Conservation (phyloP, 129 eudicot species). For the Silybum marianum region DNA sequence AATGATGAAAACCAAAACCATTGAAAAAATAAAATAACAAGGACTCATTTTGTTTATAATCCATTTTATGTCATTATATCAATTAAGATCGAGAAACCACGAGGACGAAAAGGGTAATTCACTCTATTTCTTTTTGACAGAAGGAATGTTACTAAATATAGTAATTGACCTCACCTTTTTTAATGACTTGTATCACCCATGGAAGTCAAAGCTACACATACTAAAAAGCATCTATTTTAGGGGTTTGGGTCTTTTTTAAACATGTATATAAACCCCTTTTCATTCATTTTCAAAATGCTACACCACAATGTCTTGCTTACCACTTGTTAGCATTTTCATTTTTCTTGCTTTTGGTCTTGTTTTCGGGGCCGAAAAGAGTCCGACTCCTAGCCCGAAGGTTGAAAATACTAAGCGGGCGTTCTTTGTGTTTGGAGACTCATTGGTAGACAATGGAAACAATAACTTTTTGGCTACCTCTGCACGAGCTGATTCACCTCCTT, state of each 20-base stretch:
- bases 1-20: not conserved
- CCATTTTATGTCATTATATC: not conserved
- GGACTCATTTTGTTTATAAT: not conserved
- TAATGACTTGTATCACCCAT: slow-evolving; percentile 11
- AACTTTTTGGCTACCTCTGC: slow-evolving; percentile 35
- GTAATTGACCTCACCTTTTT: slow-evolving; percentile 26
- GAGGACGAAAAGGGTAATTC: not conserved
- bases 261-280: slow-evolving; percentile 14
- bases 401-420: slow-evolving; percentile 18
- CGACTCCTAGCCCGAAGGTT: not conserved
- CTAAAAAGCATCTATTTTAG: not conserved
- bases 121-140: not conserved
- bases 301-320: slow-evolving; percentile 25
- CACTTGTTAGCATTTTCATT: slow-evolving; percentile 17
- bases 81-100: not conserved
- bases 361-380: not conserved
- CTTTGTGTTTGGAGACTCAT: slow-evolving; percentile 46
- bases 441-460: slow-evolving; percentile 46
- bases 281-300: slow-evolving; percentile 5
- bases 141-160: slow-evolving; percentile 22
- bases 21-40: not conserved
- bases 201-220: slow-evolving; percentile 19
- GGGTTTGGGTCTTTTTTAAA: not conserved
- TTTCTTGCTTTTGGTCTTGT: slow-evolving; percentile 6
- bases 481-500: slow-evolving; percentile 44